Conservation (phyloP, 352 stramenopile genomes). For the Paralagenidium karlingii region DNA sequence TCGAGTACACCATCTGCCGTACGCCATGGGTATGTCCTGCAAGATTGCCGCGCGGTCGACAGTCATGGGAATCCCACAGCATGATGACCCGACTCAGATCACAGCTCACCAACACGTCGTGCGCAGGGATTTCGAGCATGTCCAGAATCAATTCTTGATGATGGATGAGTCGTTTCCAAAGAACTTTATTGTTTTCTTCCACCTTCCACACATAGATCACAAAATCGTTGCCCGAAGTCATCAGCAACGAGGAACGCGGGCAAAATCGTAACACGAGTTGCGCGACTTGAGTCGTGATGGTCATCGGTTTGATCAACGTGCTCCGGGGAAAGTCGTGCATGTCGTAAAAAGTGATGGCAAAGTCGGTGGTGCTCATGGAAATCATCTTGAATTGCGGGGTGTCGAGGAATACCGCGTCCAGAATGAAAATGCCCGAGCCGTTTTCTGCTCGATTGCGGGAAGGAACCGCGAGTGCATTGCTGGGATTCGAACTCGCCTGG, state of each 20-base stretch:
- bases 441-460: no score
- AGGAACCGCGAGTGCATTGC: no score
- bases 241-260: constrained; percentile 27
- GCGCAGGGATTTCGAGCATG: constrained; percentile 45
- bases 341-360: constrained; percentile 72
- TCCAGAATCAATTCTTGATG: constrained; percentile 59
- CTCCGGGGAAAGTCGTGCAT: constrained; percentile 35
- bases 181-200: constrained; percentile 33
- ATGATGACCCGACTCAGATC: constrained; percentile 56
- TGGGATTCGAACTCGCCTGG: no score
- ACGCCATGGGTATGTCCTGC: constrained; percentile 50
- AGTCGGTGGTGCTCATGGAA: constrained; percentile 59
- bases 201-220: constrained; percentile 65
- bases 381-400: constrained; percentile 51
- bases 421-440: constrained; percentile 27
- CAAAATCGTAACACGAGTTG: constrained; percentile 57
- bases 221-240: constrained; percentile 56
- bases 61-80: constrained; percentile 75
- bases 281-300: constrained; percentile 44
- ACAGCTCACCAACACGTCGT: constrained; percentile 67
- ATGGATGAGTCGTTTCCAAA: constrained; percentile 33
- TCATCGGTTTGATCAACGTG: constrained; percentile 24
- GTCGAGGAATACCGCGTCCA: constrained; percentile 53
- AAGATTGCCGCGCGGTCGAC: constrained; percentile 36
- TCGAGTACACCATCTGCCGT: constrained; percentile 66